Percentiles rank a stretch among this genome's conserved stretches.
Evolutionary conservation across 371 early-diverging fungal species (phyloP).

Genomic region (Umbelopsis sp.): DNA sequence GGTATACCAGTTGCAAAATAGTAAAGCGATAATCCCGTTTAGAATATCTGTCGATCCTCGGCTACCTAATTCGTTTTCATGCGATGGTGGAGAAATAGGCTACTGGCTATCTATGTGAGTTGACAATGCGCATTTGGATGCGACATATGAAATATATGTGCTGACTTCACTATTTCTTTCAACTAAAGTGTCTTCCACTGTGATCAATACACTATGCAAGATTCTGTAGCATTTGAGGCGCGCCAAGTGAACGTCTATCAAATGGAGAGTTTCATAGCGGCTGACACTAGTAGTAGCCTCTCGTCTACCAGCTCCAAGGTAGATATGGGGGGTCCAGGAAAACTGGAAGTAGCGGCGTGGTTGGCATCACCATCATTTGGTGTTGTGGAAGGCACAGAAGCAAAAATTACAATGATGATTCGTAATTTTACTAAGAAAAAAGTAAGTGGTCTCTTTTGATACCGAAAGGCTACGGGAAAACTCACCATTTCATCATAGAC

Average conservation of each 20-base stretch:
- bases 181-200: not conserved
- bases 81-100: not conserved
- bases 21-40: not conserved
- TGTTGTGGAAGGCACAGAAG: not conserved
- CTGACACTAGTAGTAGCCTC: not conserved
- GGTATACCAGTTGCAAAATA: not conserved
- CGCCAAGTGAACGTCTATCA: conserved; percentile 12
- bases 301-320: not conserved
- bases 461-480: not conserved
- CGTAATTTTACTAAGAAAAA: conserved; percentile 6
- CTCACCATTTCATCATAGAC: not conserved
- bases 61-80: not conserved
- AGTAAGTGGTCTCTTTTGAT: not conserved
- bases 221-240: not conserved
- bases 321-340: conserved; percentile 1
- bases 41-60: not conserved
- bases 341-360: not conserved
- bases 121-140: too few species aligned
- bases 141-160: too few species aligned
- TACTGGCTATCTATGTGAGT: not conserved
- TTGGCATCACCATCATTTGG: not conserved
- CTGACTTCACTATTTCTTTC: not conserved
- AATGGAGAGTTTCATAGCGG: not conserved
- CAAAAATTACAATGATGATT: not conserved
- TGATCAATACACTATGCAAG: not conserved